Conservation (phyloP, 768 basidiomycete species). For the Phylloporus rhodoxanthus region DNA sequence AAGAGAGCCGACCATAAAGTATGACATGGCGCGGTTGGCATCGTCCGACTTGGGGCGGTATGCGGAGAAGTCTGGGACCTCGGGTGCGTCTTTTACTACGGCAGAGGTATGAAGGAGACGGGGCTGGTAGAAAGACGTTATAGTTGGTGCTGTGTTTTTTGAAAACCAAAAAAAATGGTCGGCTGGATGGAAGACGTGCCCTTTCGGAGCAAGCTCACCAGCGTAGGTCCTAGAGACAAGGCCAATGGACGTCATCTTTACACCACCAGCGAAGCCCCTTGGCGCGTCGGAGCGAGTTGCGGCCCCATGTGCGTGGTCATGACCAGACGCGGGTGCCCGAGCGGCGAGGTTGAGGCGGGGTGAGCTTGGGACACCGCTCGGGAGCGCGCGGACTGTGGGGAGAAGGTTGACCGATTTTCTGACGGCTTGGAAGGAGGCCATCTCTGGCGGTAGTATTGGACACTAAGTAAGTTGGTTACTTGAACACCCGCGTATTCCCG, state of each 20-base stretch:
- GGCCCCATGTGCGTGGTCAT: constrained; percentile 52
- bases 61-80: constrained; percentile 83
- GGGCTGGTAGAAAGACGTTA: constrained; percentile 52
- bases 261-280: constrained; percentile 57
- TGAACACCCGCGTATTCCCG: constrained; percentile 33
- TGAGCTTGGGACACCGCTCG: constrained; percentile 74
- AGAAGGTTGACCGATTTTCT: constrained; percentile 80
- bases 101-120: constrained; percentile 78
- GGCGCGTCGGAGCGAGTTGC: constrained; percentile 57
- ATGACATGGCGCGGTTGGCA: constrained; percentile 71
- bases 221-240: constrained; percentile 60
- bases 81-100: constrained; percentile 58
- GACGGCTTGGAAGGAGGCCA: constrained; percentile 66
- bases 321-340: constrained; percentile 53
- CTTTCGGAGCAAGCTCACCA: constrained; percentile 41
- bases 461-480: neutral
- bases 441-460: constrained; percentile 19
- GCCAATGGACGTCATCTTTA: constrained; percentile 42
- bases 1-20: constrained; percentile 87
- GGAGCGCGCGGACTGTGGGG: constrained; percentile 72
- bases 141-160: constrained; percentile 37
- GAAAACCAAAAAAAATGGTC: constrained; percentile 5
- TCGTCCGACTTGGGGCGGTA: constrained; percentile 69
- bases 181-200: constrained; percentile 9
- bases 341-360: constrained; percentile 70